phyloP scores from a whole-genome alignment of 1,284 basidiomycete species.

The Moesziomyces globuligerus region DNA sequence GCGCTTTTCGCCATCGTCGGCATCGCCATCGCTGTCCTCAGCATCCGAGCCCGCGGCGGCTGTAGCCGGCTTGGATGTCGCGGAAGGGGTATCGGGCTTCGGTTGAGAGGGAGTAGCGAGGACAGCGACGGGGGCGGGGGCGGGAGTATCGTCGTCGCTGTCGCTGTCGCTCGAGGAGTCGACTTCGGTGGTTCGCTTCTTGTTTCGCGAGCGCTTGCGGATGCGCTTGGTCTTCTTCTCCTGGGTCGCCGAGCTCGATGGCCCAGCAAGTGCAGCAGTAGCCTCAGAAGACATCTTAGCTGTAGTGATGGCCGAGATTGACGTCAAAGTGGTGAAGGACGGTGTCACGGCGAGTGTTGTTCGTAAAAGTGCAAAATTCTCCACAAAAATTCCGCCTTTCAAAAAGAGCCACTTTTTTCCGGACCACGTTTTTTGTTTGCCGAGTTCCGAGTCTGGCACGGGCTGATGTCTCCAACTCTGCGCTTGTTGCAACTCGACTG shows the following conservation, averaged over 20 bases:
- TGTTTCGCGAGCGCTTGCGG: constrained; percentile 35
- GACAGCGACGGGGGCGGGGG: constrained; percentile 12
- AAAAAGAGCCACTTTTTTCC: background rate
- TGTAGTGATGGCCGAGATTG: no score
- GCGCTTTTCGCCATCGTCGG: constrained; percentile 27
- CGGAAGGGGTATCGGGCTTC: background rate
- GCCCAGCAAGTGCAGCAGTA: constrained; percentile 8
- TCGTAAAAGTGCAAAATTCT: constrained; percentile 21
- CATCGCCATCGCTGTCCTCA: constrained; percentile 10
- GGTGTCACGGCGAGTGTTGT: background rate
- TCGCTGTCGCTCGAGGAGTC: constrained; percentile 34
- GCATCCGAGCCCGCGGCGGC: constrained; percentile 7
- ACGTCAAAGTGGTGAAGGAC: background rate
- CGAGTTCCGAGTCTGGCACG: no score
- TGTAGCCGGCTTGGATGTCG: background rate
- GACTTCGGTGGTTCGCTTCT: constrained; percentile 37
- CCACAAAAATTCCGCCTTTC: constrained; percentile 2
- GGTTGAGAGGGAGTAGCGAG: no score
- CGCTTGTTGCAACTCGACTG: background rate
- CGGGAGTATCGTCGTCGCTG: constrained; percentile 16
- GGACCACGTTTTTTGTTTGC: background rate
- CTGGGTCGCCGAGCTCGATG: constrained; percentile 17
- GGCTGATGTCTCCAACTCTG: no score
- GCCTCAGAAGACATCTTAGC: constrained; percentile 8
- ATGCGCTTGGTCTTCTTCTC: constrained; percentile 29